Percentiles rank a stretch among this genome's conserved stretches.
These are phyloP conservation scores for Ramalina peruviana DNA, from an alignment of 495 filamentous ascomycete species.

Conservation along the genomic window DNA sequence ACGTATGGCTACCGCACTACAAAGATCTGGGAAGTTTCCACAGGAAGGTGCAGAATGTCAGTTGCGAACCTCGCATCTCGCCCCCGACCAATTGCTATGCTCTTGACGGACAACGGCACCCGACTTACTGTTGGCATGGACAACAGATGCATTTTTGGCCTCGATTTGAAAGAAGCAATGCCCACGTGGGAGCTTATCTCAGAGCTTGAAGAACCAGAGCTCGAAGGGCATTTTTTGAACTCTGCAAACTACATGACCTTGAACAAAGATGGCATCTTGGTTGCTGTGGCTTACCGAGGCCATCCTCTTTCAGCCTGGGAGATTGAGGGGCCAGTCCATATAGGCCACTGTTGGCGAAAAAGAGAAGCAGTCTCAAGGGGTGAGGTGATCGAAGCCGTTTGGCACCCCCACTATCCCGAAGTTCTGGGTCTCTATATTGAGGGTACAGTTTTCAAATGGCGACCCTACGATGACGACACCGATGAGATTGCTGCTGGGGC, in stretches of 20 bases:
- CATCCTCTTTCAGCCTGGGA: constrained; percentile 19
- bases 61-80: constrained; percentile 9
- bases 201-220: constrained; percentile 14
- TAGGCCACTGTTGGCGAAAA: constrained; percentile 18
- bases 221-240: constrained; percentile 17
- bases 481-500: constrained; percentile 13
- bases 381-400: constrained; percentile 16
- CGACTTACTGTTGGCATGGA: constrained; percentile 13
- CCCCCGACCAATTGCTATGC: constrained; percentile 12
- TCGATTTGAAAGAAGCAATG: constrained; percentile 2
- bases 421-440: constrained; percentile 19
- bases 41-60: constrained; percentile 8
- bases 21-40: constrained; percentile 13
- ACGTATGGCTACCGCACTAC: constrained; percentile 14
- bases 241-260: constrained; percentile 14
- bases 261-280: constrained; percentile 12
- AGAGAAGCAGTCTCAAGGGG: constrained; percentile 11
- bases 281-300: constrained; percentile 18
- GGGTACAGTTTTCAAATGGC: constrained; percentile 19
- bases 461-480: constrained; percentile 13
- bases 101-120: constrained; percentile 8
- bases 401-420: constrained; percentile 17
- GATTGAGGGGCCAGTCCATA: constrained; percentile 15
- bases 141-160: constrained; percentile 11
- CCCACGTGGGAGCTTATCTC: constrained; percentile 14